Base-by-base conservation (phyloP, 768 basidiomycete genomes). In the Russula earlei region DNA sequence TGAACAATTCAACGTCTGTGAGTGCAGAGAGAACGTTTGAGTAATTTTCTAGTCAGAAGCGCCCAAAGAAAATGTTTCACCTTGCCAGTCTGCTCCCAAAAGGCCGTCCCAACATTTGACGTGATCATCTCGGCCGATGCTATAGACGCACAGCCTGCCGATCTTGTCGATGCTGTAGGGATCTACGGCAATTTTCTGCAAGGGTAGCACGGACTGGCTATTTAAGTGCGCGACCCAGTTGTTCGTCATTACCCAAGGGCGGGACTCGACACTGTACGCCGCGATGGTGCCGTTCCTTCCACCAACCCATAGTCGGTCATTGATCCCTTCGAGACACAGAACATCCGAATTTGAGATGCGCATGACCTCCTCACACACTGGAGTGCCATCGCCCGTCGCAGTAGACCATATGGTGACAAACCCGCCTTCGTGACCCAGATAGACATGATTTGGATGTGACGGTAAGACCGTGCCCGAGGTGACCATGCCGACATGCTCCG, bases 361-460 rank as follows among this genome's bases (percentile, higher is more conserved):
- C 64, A 91, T 73, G 24, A 88, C 84, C 59, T 88, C 85, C 14
- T 80, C 64, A 65, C 89, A 95, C 8, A 66, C 67, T 0, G 87
- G 85, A 42, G 75, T 72, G 38, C 79, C 81, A 56, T 81, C 83
- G 2, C 70, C 71, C 0, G 76, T 75, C 2, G 74, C 72, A 10
- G 80, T 59, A 22, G 70, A 63, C 93, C 96, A 99, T n/a, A 94
- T 73, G 2, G 84, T 85, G 59, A 98, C 75, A 64, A 77, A 84
- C 0, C 95, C 95, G 40, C 87, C 92, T 68, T 98, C 94, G 63
- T 99, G 95, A 0, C 88, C 92, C 33, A 99, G 73, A 63, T 85
- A 96, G 37, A 90, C 85, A 27, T 74, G 69, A 2, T 78, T 74
- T 0, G 84, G 83, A 19, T 80, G 74, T 1, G 82, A 78, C 0